phyloP scores from a whole-genome alignment of 164 flowering plant species.

The Platanus orientalis region DNA sequence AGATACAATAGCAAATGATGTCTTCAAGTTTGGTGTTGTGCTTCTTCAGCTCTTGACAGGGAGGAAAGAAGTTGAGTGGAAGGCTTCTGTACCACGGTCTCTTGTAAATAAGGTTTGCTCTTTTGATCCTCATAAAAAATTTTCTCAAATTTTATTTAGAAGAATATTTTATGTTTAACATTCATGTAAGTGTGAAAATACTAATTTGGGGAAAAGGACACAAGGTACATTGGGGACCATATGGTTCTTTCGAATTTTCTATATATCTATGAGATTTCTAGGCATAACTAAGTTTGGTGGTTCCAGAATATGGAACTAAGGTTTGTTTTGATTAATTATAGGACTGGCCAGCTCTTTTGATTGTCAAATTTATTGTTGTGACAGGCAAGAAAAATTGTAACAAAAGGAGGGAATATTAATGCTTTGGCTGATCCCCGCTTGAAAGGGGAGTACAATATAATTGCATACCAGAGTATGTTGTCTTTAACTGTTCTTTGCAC shows the following conservation, averaged over 20 bases:
- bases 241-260: no score
- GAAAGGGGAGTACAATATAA: slow-evolving; percentile 12
- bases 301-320: no score
- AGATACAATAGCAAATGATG: slow-evolving; percentile 9
- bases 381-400: slow-evolving; percentile 16
- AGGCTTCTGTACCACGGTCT: slow-evolving; percentile 2
- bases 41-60: slow-evolving; percentile 23
- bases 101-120: slow-evolving; percentile 18
- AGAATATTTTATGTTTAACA: no score
- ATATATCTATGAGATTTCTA: no score
- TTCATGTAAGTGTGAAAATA: no score
- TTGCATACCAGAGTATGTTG: slow-evolving; percentile 12
- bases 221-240: no score
- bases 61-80: slow-evolving; percentile 4
- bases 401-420: slow-evolving; percentile 6
- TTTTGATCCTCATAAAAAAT: no score
- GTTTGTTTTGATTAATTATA: no score
- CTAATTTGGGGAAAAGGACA: no score
- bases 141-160: no score
- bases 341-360: no score
- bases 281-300: no score
- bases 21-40: slow-evolving; percentile 19
- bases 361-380: not conserved
- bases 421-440: slow-evolving; percentile 14
- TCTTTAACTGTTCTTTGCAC: slow-evolving; percentile 14